Conservation (phyloP, 306 rosid species). For the Vicia faba region DNA sequence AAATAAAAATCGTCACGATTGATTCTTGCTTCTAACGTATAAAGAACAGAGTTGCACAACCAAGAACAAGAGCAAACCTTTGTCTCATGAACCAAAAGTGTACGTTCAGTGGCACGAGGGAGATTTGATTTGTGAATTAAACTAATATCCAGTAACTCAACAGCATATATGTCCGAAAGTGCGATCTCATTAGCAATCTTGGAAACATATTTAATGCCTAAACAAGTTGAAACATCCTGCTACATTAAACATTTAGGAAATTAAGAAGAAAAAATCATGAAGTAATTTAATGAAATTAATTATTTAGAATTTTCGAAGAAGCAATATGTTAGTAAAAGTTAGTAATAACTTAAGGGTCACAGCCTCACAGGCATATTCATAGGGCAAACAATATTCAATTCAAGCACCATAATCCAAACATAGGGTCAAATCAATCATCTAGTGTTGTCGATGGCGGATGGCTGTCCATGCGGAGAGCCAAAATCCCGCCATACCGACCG, state of each 20-base stretch:
- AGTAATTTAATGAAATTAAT: not conserved
- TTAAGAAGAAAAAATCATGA: slow-evolving; percentile 11
- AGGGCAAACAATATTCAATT: slow-evolving; percentile 18
- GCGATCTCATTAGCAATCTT: slow-evolving; percentile 56
- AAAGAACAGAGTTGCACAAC: slow-evolving; percentile 23
- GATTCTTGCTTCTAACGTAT: not conserved
- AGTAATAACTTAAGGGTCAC: not conserved
- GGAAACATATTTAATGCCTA: slow-evolving; percentile 56
- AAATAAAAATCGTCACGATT: not conserved
- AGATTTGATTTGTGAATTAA: slow-evolving; percentile 49
- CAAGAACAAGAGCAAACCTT: slow-evolving; percentile 59
- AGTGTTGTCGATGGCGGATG: too few species aligned
- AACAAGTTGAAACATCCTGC: slow-evolving; percentile 71
- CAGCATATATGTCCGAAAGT: slow-evolving; percentile 72
- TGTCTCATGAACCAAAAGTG: slow-evolving; percentile 44
- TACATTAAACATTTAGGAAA: slow-evolving; percentile 39
- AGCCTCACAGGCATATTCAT: not conserved
- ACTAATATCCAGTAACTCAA: slow-evolving; percentile 53
- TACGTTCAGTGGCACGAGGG: slow-evolving; percentile 47
- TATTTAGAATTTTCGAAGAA: not conserved
- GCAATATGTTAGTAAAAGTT: not conserved
- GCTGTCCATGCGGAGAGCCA: too few species aligned
- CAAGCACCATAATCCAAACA: not conserved
- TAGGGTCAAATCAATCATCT: too few species aligned
- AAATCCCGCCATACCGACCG: too few species aligned